A percentile compares a stretch with the other conserved stretches of the same genome.
Evolutionary conservation across 2,329 filamentous ascomycete species (phyloP).

Genomic region (Davidsoniella australis): DNA sequence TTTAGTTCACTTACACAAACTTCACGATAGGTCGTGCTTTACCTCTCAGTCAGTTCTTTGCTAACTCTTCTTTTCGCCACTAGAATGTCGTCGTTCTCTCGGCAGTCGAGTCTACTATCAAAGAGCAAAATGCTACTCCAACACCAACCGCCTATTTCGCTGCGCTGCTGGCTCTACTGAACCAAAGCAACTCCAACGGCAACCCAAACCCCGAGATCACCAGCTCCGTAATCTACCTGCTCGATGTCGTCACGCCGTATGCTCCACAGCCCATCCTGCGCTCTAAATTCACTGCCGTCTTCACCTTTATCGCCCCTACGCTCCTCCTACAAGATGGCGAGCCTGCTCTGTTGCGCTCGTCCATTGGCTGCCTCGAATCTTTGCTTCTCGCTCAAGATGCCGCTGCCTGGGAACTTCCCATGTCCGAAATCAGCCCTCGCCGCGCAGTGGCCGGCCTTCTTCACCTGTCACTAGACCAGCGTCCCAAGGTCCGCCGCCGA

Average conservation of each 20-base stretch:
- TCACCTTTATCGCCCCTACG: constrained; percentile 69
- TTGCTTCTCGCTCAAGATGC: constrained; percentile 78
- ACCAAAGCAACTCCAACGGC: constrained; percentile 53
- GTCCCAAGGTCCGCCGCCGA: constrained; percentile 86
- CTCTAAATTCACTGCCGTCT: constrained; percentile 87
- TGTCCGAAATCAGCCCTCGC: constrained; percentile 68
- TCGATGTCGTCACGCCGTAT: constrained; percentile 78
- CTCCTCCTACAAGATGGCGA: constrained; percentile 68
- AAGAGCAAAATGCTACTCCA: constrained; percentile 67
- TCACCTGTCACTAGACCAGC: constrained; percentile 65
- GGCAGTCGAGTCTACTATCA: constrained; percentile 83
- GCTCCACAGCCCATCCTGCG: constrained; percentile 75
- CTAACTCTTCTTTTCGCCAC: background rate
- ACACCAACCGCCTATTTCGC: constrained; percentile 90
- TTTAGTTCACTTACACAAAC: background rate
- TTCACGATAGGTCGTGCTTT: background rate
- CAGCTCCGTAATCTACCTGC: constrained; percentile 79
- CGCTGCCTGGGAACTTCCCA: constrained; percentile 70
- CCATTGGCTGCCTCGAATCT: constrained; percentile 87
- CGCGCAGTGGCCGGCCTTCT: constrained; percentile 75
- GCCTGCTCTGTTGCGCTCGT: constrained; percentile 68
- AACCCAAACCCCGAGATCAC: constrained; percentile 67
- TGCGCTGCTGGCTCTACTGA: constrained; percentile 75
- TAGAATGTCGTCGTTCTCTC: constrained; percentile 74
- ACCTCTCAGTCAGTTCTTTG: background rate